These are phyloP conservation scores for Trichoderma pleuroti DNA, from an alignment of 2,329 filamentous ascomycete genomes.

Conservation along the genomic window DNA sequence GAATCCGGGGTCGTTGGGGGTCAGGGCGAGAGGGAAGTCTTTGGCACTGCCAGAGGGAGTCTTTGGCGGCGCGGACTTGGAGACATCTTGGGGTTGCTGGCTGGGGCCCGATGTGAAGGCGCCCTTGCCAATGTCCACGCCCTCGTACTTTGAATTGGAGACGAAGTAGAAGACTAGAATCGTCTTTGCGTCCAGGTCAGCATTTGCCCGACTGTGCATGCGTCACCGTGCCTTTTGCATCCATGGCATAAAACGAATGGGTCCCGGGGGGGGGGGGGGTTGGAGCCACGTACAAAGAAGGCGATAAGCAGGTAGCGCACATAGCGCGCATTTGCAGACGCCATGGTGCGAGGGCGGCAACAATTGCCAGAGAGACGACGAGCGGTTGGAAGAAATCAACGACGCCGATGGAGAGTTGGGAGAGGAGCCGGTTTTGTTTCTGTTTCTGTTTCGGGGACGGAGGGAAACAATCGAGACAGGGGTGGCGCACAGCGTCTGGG, in stretches of 20 bases:
- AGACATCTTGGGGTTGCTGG: constrained; percentile 8
- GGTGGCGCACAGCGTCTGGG: constrained; percentile 1
- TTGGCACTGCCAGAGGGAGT: constrained; percentile 23
- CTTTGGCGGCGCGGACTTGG: constrained; percentile 23
- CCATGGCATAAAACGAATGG: neutral
- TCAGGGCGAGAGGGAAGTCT: constrained; percentile 50
- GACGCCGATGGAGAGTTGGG: neutral
- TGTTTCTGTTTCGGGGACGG: neutral
- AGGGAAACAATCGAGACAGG: neutral
- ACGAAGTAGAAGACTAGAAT: constrained; percentile 80
- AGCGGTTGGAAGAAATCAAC: neutral
- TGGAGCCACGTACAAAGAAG: constrained; percentile 64
- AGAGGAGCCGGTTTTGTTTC: neutral
- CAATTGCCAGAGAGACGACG: neutral
- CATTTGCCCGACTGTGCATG: neutral
- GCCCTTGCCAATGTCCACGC: constrained; percentile 27
- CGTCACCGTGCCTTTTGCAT: neutral
- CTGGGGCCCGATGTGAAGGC: neutral
- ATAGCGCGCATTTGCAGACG: constrained; percentile 70
- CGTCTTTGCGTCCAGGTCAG: constrained; percentile 40
- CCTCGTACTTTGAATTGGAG: constrained; percentile 54
- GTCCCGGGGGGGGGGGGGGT: neutral
- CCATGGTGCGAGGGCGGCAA: constrained; percentile 46
- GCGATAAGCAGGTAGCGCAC: constrained; percentile 76
- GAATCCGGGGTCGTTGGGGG: constrained; percentile 52